phyloP scores from a whole-genome alignment of 2,329 filamentous ascomycete genomes.

The Fusarium guadeloupense region DNA sequence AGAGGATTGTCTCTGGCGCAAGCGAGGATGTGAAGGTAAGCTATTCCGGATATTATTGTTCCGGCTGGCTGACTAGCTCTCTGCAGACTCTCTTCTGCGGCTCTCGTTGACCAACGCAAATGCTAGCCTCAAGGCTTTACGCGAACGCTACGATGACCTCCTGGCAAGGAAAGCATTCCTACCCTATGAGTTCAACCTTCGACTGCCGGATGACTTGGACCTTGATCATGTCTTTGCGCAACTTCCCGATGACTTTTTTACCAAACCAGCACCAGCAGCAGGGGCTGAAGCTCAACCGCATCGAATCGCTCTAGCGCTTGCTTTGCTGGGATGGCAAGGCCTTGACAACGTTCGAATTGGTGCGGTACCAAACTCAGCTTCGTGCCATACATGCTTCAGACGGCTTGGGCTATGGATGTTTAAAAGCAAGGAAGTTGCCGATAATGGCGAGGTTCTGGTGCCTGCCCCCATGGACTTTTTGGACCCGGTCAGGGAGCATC shows the following conservation, averaged over 20 bases:
- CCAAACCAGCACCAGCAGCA: slow-evolving; percentile 50
- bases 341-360: slow-evolving; percentile 63
- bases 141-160: slow-evolving; percentile 72
- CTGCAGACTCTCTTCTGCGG: slow-evolving; percentile 66
- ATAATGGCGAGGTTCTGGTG: slow-evolving; percentile 61
- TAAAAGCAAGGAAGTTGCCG: slow-evolving; percentile 74
- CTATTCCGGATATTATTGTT: background rate
- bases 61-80: slow-evolving; percentile 34
- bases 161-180: slow-evolving; percentile 63
- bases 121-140: slow-evolving; percentile 65
- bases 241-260: slow-evolving; percentile 66
- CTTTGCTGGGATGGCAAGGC: slow-evolving; percentile 81
- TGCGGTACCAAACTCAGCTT: slow-evolving; percentile 75
- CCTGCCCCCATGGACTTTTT: slow-evolving; percentile 72
- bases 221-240: slow-evolving; percentile 60
- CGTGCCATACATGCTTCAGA: slow-evolving; percentile 87
- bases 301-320: slow-evolving; percentile 71
- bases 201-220: slow-evolving; percentile 62
- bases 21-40: slow-evolving; percentile 84
- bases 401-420: slow-evolving; percentile 95
- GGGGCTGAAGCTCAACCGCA: slow-evolving; percentile 55
- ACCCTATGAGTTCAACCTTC: slow-evolving; percentile 70
- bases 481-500: slow-evolving; percentile 76
- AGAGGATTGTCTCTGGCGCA: slow-evolving; percentile 86
- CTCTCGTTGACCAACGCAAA: slow-evolving; percentile 70